These are phyloP conservation scores for Agroathelia rolfsii DNA, from an alignment of 1,284 basidiomycete genomes.

Conservation along the genomic window DNA sequence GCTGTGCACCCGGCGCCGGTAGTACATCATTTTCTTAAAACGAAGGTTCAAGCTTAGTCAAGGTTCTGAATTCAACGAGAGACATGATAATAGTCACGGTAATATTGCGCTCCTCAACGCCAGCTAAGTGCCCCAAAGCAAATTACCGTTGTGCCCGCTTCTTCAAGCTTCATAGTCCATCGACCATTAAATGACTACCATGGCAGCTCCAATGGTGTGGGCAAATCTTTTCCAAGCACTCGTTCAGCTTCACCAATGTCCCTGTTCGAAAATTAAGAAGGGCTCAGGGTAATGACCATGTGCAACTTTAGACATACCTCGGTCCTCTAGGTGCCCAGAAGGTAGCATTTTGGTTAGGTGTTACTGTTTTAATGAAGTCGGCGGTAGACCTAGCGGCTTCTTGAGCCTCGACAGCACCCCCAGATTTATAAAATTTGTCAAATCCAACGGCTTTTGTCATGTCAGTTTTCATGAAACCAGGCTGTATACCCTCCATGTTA, in stretches of 20 bases:
- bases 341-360: slow-evolving; percentile 27
- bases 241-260: slow-evolving; percentile 36
- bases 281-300: slow-evolving; percentile 1
- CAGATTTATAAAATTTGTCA: slow-evolving; percentile 32
- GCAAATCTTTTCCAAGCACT: slow-evolving; percentile 30
- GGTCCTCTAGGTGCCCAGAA: slow-evolving; percentile 36
- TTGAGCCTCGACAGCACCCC: slow-evolving; percentile 33
- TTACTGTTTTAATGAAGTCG: slow-evolving; percentile 27
- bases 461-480: slow-evolving; percentile 28
- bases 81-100: too few relatives aligned
- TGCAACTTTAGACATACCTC: slow-evolving; percentile 19
- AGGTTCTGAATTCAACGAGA: too few relatives aligned
- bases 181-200: too few relatives aligned
- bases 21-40: too few relatives aligned
- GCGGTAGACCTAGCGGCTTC: slow-evolving; percentile 29
- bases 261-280: slow-evolving; percentile 12
- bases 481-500: slow-evolving; percentile 10
- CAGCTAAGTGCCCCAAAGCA: too few relatives aligned
- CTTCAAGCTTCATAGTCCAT: too few relatives aligned
- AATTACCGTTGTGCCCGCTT: too few relatives aligned
- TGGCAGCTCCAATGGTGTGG: slow-evolving; percentile 31
- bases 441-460: slow-evolving; percentile 37
- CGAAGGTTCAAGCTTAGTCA: too few relatives aligned
- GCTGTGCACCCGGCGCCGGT: too few relatives aligned
- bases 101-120: too few relatives aligned